These are phyloP conservation scores for Durio zibethinus DNA, from an alignment of 345 rosid genomes.

Conservation along the genomic window DNA sequence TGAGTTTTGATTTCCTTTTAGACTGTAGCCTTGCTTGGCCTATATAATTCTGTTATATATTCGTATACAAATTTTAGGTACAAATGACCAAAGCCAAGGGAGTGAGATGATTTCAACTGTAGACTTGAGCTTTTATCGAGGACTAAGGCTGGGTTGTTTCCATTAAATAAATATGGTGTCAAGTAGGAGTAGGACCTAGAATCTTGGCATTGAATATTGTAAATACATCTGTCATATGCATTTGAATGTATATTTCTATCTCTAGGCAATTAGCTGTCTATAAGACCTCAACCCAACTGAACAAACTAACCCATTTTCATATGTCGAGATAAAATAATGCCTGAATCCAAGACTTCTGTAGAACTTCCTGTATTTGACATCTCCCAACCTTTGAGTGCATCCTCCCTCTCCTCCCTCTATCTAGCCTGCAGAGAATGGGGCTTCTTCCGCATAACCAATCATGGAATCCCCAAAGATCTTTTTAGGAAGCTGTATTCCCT, in stretches of 20 bases:
- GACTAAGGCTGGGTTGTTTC: background rate
- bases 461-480: slow-evolving; percentile 35
- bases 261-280: background rate
- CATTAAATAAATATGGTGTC: too few species aligned
- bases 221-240: background rate
- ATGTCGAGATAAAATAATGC: slow-evolving; percentile 11
- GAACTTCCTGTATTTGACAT: slow-evolving; percentile 36
- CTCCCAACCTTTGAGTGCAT: slow-evolving; percentile 27
- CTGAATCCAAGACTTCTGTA: slow-evolving; percentile 19
- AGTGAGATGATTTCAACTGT: background rate
- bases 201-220: background rate
- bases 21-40: background rate
- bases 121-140: background rate
- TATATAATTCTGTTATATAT: too few species aligned
- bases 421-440: slow-evolving; percentile 42
- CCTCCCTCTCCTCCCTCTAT: slow-evolving; percentile 21
- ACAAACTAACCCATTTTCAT: slow-evolving; percentile 14
- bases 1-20: too few species aligned
- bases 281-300: slow-evolving; percentile 13
- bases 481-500: slow-evolving; percentile 21
- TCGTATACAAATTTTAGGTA: background rate
- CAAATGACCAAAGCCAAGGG: background rate
- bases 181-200: background rate
- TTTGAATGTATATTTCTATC: background rate
- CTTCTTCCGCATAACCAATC: slow-evolving; percentile 39